Evolutionary conservation across 495 filamentous ascomycete genomes (phyloP), one percentile per base, ranked within the genome.

Genomic region (Usnea hakonensis): DNA sequence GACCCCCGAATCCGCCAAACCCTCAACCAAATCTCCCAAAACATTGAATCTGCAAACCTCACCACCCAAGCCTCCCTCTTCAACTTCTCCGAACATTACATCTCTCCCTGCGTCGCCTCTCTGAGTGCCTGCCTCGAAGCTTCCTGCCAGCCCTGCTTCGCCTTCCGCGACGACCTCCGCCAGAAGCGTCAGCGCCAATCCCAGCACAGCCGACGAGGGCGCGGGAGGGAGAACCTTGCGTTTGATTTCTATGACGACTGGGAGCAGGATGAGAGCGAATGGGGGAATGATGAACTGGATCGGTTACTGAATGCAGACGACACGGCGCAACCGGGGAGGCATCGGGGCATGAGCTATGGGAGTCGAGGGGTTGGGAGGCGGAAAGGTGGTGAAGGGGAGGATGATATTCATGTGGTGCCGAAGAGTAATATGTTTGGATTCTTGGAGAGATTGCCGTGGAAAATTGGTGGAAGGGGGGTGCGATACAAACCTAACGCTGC

Each of bases 171-270:
- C 48, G 48, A 52, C 48, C 48, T 52, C 57, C 35, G 38, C 33
- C 33, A 58, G 58, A 58, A 61, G 65, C 56, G 61, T 30, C 56
- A 67, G 36, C 54, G 63, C 40, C 43, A 55, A 10, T 37, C 81
- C 77, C 67, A 84, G 84, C 55, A 88, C 92, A 61, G 90, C 90
- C 67, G 87, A 87, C 44, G 78, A 83, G 57, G 78, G 83, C 75
- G 87, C 65, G 87, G 86, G 13, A 75, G 85, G 43, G 86, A 89
- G 32, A 91, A 96, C 70, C 84, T 87, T 44, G 89, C 83, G 65
- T 98, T 98, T 67, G 95, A 96, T 67, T 98, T 98, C 77, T 98
- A 98, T 76, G 94, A 98, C 71, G 92, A 96, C 69, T 96, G 93
- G 91, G 90, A 96, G 55, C 90, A 91, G 59, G 83, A 86, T 58